A percentile compares a stretch with the other conserved stretches of the same genome.
Evolutionary conservation across 2,329 filamentous ascomycete genomes (phyloP).

Genomic region (Fusarium palustre): DNA sequence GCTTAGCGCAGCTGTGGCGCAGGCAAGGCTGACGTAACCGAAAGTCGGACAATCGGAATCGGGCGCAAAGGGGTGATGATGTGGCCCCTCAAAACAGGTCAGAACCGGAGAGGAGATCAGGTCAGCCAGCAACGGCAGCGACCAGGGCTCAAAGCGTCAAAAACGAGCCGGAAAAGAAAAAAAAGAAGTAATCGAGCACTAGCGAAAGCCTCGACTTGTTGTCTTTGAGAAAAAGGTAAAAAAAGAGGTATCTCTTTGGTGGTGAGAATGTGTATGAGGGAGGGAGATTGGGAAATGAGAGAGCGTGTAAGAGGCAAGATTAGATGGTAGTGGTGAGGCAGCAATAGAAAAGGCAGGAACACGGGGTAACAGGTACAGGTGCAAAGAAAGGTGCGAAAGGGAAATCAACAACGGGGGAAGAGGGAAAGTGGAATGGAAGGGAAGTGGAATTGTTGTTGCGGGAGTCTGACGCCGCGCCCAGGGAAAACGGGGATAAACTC

Average conservation of each 20-base stretch:
- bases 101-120: conserved; percentile 43
- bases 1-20: conserved; percentile 32
- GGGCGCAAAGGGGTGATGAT: conserved; percentile 50
- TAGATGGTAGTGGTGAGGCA: conserved; percentile 47
- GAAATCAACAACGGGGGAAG: conserved; percentile 36
- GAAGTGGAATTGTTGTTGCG: conserved; percentile 48
- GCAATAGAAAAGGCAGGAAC: conserved; percentile 34
- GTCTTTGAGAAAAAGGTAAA: conserved; percentile 36
- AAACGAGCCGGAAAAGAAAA: conserved; percentile 36
- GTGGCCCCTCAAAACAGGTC: conserved; percentile 50
- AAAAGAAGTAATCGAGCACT: conserved; percentile 58
- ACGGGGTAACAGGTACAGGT: conserved; percentile 31
- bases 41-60: conserved; percentile 47
- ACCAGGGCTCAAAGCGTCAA: conserved; percentile 40
- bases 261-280: conserved; percentile 44
- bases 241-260: conserved; percentile 39
- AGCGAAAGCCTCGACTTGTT: conserved; percentile 59
- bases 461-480: conserved; percentile 46
- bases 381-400: conserved; percentile 47
- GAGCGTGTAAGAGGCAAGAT: conserved; percentile 47
- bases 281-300: conserved; percentile 40
- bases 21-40: conserved; percentile 53
- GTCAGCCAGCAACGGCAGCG: conserved; percentile 41
- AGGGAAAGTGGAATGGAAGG: conserved; percentile 43
- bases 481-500: conserved; percentile 42